A percentile compares a stretch with the other conserved stretches of the same genome.
These are phyloP conservation scores for Oidiodendron maius DNA, from an alignment of 495 filamentous ascomycete species.

Conservation along the genomic window DNA sequence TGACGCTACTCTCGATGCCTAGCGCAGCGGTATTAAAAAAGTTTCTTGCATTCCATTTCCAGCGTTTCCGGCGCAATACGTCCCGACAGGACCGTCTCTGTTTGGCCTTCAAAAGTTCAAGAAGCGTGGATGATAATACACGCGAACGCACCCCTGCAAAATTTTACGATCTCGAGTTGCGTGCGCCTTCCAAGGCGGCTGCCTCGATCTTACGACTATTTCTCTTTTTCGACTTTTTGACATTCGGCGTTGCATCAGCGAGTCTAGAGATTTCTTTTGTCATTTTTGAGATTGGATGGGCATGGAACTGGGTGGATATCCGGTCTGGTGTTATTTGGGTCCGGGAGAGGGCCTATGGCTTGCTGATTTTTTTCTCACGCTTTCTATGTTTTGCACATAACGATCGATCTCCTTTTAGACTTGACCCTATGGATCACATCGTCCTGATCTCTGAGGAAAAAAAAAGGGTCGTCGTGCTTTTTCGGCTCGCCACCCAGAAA, in stretches of 20 bases:
- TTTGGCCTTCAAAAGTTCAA: slow-evolving; percentile 15
- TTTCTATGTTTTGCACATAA: slow-evolving; percentile 16
- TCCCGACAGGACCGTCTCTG: slow-evolving; percentile 19
- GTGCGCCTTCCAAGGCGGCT: slow-evolving; percentile 20
- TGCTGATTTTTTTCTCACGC: slow-evolving; percentile 15
- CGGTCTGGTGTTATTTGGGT: slow-evolving; percentile 23
- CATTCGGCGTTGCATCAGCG: slow-evolving; percentile 25
- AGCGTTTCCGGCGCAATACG: slow-evolving; percentile 25
- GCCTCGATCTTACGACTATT: slow-evolving; percentile 27
- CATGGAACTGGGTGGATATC: slow-evolving; percentile 21
- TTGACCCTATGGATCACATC: slow-evolving; percentile 9
- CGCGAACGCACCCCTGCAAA: slow-evolving; percentile 9
- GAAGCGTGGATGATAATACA: slow-evolving; percentile 16
- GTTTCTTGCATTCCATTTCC: slow-evolving; percentile 23
- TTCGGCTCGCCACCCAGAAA: slow-evolving; percentile 21
- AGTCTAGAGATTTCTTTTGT: slow-evolving; percentile 21
- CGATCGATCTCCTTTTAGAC: slow-evolving; percentile 22
- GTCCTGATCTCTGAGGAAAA: slow-evolving; percentile 18
- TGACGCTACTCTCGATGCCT: slow-evolving; percentile 19
- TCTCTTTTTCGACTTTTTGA: slow-evolving; percentile 8
- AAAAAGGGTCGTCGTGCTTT: slow-evolving; percentile 17
- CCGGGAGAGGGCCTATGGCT: slow-evolving; percentile 16
- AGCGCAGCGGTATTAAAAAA: slow-evolving; percentile 23
- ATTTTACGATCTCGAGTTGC: slow-evolving; percentile 24
- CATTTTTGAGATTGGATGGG: slow-evolving; percentile 21